Conservation (phyloP, 2,329 filamentous ascomycete genomes). For the Cercospora sesami region DNA sequence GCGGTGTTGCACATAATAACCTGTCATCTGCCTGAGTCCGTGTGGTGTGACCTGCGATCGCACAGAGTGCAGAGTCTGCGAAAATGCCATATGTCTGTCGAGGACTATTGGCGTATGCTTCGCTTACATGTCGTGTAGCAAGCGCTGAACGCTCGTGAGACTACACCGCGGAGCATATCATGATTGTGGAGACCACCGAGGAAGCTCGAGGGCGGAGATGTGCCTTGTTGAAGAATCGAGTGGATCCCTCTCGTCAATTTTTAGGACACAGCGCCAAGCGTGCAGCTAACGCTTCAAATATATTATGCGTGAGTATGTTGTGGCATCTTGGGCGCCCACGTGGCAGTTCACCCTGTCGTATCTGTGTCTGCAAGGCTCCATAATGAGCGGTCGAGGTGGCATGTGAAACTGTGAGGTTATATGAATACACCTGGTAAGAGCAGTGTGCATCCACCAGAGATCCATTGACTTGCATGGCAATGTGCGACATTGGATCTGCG, state of each 20-base stretch:
- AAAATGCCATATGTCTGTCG: not conserved
- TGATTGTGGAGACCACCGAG: not conserved
- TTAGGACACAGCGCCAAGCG: not conserved
- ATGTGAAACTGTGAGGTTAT: not conserved
- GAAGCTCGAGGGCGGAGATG: constrained; percentile 8
- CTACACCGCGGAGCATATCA: not conserved
- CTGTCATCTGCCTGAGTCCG: constrained; percentile 17
- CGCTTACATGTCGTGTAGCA: constrained; percentile 14
- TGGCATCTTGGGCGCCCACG: constrained; percentile 14
- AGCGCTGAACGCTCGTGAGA: not conserved
- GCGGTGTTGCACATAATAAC: constrained; percentile 7
- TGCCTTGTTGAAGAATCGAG: constrained; percentile 16
- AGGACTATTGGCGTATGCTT: not conserved
- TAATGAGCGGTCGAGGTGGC: not conserved
- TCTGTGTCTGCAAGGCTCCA: constrained; percentile 1
- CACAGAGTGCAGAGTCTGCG: not conserved
- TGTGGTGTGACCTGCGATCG: not conserved
- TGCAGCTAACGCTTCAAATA: constrained; percentile 16
- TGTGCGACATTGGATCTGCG: not conserved
- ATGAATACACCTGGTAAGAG: not conserved
- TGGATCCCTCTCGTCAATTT: not conserved
- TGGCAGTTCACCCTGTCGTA: not conserved
- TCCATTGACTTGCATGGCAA: not conserved
- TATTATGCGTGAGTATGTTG: not conserved
- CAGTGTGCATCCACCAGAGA: not conserved